Evolutionary conservation across 1,284 basidiomycete species (phyloP).

Genomic region (Schizophyllum amplum): DNA sequence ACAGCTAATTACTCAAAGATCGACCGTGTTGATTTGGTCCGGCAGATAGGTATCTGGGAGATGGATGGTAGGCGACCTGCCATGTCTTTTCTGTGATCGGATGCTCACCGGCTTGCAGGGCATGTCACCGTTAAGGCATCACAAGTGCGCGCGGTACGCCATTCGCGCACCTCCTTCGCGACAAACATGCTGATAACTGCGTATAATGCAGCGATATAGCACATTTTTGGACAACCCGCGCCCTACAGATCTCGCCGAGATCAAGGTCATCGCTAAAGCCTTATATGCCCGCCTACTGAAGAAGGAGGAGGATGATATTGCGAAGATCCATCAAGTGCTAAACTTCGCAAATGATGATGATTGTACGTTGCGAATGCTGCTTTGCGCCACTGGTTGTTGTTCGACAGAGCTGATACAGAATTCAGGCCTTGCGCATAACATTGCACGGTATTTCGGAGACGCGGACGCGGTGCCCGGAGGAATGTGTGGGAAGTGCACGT

Average conservation of each 20-base stretch:
- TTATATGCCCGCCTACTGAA: slow-evolving; percentile 32
- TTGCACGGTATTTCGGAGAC: slow-evolving; percentile 41
- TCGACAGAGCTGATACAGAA: background rate
- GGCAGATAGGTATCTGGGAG: slow-evolving; percentile 31
- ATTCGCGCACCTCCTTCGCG: no score
- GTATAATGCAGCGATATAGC: slow-evolving; percentile 26
- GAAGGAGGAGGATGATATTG: slow-evolving; percentile 34
- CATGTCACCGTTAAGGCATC: slow-evolving; percentile 28
- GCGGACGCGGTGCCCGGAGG: slow-evolving; percentile 31
- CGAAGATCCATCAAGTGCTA: slow-evolving; percentile 33
- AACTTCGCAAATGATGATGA: slow-evolving; percentile 35
- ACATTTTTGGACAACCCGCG: slow-evolving; percentile 26
- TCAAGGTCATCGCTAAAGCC: slow-evolving; percentile 26
- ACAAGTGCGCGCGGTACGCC: slow-evolving; percentile 33
- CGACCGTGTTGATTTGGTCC: slow-evolving; percentile 27
- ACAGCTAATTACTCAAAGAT: slow-evolving; percentile 22
- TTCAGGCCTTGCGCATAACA: slow-evolving; percentile 35
- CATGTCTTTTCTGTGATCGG: background rate
- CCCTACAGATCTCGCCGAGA: slow-evolving; percentile 25
- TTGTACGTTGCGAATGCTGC: slow-evolving; percentile 24
- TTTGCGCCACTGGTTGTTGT: background rate
- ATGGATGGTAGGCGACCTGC: slow-evolving; percentile 11
- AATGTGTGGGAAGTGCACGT: slow-evolving; percentile 35
- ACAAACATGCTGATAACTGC: background rate
- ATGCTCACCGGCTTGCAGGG: slow-evolving; percentile 15